Base-by-base conservation (phyloP, 1,284 basidiomycete genomes). In the Heterobasidion parviporum region DNA sequence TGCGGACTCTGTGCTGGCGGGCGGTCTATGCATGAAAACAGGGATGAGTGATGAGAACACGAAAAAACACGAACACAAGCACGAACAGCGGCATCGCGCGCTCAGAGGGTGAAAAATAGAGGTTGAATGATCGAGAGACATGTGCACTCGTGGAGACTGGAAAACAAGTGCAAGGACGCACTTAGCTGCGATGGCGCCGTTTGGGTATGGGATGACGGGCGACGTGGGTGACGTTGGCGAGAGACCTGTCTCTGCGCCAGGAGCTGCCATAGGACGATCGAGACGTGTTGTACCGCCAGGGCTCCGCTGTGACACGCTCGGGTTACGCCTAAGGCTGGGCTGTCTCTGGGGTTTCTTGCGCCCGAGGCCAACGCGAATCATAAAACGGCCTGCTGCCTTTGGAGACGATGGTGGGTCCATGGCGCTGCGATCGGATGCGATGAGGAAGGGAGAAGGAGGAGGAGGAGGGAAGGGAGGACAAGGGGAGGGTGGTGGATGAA, bases 281-380 rank as follows among this genome's bases (percentile, higher is more conserved):
- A 34, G 51, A 26, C 46, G 26, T 15, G 36, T 45, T 6, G 18
- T 46, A 12, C 18, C 18, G 38, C 10, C 48, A 16, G 9, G 33
- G n/a, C 35, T 43, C 8, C 47, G 43, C 10, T 35, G 44, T 15
- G 58, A 14, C 14, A 43, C 9, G 14, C 18, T 38, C 9, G 32
- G 26, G 34, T 8, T 47, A 15, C 16, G 32, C 5, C 46, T 49
- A 9, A 44, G 9, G 46, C 45, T 56, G 26, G 47, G 1, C 32
- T 55, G 47, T 32, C 45, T 59, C 43, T 52, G 53, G 43, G 52
- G 53, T 16, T 26, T 54, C 45, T 56, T 60, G 20, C 50, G 46
- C 12, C 43, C 47, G 3, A 51, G 38, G 32, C 58, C 43, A 15
- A 50, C 49, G 32, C 50, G 55, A 26, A 54, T 53, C 18, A 35